phyloP scores from a whole-genome alignment of 768 basidiomycete genomes.

The Boletus speciosus region DNA sequence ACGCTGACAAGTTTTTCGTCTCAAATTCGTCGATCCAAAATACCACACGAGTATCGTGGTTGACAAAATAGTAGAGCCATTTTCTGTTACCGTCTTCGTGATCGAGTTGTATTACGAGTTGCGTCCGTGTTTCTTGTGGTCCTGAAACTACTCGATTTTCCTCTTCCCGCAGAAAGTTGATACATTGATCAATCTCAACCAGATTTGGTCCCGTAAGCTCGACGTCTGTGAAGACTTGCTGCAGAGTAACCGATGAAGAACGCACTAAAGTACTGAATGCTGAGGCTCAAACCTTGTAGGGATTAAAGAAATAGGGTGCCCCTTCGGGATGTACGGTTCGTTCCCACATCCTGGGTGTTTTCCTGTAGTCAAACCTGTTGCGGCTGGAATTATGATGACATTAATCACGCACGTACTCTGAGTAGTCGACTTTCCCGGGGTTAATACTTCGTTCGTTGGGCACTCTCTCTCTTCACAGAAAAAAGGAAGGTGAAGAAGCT shows the following conservation, averaged over 20 bases:
- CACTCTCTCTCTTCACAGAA: neutral
- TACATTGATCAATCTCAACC: neutral
- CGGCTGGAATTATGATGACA: no score
- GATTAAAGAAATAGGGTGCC: neutral
- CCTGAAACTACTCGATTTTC: neutral
- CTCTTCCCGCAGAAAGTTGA: neutral
- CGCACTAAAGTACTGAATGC: neutral
- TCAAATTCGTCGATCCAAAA: neutral
- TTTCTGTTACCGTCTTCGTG: no score
- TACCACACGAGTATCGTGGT: neutral
- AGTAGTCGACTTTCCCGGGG: neutral
- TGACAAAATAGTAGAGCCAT: neutral
- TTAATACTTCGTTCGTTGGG: neutral
- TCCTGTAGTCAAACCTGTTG: neutral
- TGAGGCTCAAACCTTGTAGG: neutral
- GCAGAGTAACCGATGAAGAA: neutral
- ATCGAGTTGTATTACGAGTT: neutral
- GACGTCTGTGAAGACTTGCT: neutral
- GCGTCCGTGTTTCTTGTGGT: neutral
- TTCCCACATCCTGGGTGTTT: neutral
- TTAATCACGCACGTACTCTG: neutral
- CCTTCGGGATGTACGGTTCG: neutral
- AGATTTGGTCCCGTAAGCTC: neutral
- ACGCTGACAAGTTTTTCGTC: neutral
- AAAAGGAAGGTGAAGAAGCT: neutral